Base-by-base conservation (phyloP, 805 yeast species). In the Limtongia smithiae region DNA sequence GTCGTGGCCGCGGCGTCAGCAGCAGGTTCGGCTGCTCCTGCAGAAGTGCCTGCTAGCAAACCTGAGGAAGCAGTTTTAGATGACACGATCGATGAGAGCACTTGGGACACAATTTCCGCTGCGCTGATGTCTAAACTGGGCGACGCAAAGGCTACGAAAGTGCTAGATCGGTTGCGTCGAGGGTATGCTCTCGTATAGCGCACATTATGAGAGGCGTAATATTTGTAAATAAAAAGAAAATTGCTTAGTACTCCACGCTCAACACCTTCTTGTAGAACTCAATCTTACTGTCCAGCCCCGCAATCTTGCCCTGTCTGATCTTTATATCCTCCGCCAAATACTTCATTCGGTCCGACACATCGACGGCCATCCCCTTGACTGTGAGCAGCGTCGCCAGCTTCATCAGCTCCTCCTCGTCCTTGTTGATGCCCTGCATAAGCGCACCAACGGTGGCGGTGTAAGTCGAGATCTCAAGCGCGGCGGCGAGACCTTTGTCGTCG, bases 401-500 rank as follows among this genome's bases (percentile, higher is more conserved):
- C n/a, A 69, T 68, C 37, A 91, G 68, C 61, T 91, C 97, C 21
- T 74, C 81, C 63, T 90, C 97, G 61, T 78, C 72, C 56, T 75
- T 76, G 44, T 68, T 63, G 43, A 91, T 83, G 60, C 82, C 79
- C 1, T 71, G 73, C 9, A 78, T 76, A 60, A 88, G 95, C 46
- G 77, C 66, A 3, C 71, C 67, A 37, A 87, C 76, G 41, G 82
- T 68, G 36, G 72, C 73, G 40, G 72, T 68, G 45, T 83, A 67
- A 54, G 82, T 80, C 21, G 78, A 74, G 2, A 82, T 72, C 64
- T 88, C 95, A 64, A 86, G 74, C 11, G 79, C 72, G 21, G 78
- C 78, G 48, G 72, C 76, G 5, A 85, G 67, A 15, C 74, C 72
- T 14, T 70, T 60, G 62, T 89, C 90, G 1, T 71, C 57, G 2